Base-by-base conservation (phyloP, 2,329 filamentous ascomycete genomes). In the Lachnellula cervina region DNA sequence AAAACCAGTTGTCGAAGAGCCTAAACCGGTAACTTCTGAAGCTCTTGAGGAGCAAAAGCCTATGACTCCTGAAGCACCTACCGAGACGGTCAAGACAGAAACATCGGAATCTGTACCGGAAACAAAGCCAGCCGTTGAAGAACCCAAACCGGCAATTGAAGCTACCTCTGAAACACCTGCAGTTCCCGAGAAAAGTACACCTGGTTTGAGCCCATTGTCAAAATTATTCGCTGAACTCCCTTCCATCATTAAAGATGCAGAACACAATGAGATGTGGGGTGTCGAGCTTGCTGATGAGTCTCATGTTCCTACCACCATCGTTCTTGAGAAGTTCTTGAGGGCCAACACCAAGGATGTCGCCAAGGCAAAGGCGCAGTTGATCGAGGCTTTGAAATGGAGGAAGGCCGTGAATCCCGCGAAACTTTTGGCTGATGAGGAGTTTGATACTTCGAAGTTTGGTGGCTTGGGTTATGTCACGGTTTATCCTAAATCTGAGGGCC, bases 241-340 rank as follows among this genome's bases (percentile, higher is more conserved):
- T 5, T 71, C 76, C 6, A 80, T 91, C 58, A 72, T 84, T 57
- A 73, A 75, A 49, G 76, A 78, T 57, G 75, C 81, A 51, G 78
- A 74, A 16, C 80, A 96, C 72, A 74, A 75, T 51, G 91, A 97
- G 77, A 89, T 97, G 80, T 97, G 92, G 84, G 92, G 92, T 49
- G 84, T 97, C 52, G 76, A 80, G 34, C 82, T 97, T 45, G 37
- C 52, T 21, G 59, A 66, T 40, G 68, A 69, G 43, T 65, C 74
- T 42, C 79, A 90, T 65, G 79, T 92, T 51, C 89, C 89, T 53
- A 91, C 88, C 48, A 86, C 88, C 69, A 86, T 96, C 65, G 82
- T 97, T 51, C 78, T 97, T 49, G 90, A 96, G 70, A 97, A 97
- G 77, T 97, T 92, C 75, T 82, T 97, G 54, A 89, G 92, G 64